Evolutionary conservation across 2,329 filamentous ascomycete genomes (phyloP).

Genomic region (Fusarium sp.): DNA sequence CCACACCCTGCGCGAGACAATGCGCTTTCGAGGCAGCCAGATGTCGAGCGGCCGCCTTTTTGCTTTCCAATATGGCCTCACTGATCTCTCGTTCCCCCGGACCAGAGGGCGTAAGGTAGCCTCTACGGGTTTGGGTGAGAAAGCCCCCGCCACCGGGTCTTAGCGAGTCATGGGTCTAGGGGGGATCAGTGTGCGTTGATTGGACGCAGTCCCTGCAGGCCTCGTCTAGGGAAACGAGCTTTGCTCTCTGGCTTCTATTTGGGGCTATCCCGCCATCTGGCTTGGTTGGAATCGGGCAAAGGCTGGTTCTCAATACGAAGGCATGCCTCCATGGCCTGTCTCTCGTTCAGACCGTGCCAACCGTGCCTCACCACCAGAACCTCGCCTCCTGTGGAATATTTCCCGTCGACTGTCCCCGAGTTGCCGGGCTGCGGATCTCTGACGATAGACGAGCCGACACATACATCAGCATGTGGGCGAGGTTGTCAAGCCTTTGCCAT

Average conservation of each 20-base stretch:
- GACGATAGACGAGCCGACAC: constrained; percentile 33
- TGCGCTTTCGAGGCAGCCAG: constrained; percentile 17
- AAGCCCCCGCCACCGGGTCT: constrained; percentile 39
- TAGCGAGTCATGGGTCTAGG: constrained; percentile 44
- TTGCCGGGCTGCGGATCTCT: constrained; percentile 28
- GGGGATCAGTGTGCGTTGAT: constrained; percentile 34
- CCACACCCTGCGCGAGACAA: constrained; percentile 3
- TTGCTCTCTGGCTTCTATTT: constrained; percentile 44
- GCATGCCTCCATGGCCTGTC: constrained; percentile 37
- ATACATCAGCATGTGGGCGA: constrained; percentile 37
- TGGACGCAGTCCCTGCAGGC: constrained; percentile 36
- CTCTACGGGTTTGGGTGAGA: constrained; percentile 30
- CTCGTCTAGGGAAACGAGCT: constrained; percentile 45
- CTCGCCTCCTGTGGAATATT: constrained; percentile 39
- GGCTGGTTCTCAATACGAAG: constrained; percentile 43
- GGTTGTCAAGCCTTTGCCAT: constrained; percentile 12
- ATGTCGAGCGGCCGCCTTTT: constrained; percentile 29
- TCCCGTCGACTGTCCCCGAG: constrained; percentile 39
- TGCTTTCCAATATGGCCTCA: constrained; percentile 40
- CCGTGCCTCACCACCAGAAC: constrained; percentile 32
- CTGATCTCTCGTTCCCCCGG: constrained; percentile 31
- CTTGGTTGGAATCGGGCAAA: constrained; percentile 43
- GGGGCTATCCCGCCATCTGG: constrained; percentile 41
- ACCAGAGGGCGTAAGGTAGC: constrained; percentile 11
- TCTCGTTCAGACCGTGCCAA: constrained; percentile 36